A percentile compares a stretch with the other conserved stretches of the same genome.
Evolutionary conservation across 2,329 filamentous ascomycete genomes (phyloP).

Genomic region (Phaeosphaeria sp.): DNA sequence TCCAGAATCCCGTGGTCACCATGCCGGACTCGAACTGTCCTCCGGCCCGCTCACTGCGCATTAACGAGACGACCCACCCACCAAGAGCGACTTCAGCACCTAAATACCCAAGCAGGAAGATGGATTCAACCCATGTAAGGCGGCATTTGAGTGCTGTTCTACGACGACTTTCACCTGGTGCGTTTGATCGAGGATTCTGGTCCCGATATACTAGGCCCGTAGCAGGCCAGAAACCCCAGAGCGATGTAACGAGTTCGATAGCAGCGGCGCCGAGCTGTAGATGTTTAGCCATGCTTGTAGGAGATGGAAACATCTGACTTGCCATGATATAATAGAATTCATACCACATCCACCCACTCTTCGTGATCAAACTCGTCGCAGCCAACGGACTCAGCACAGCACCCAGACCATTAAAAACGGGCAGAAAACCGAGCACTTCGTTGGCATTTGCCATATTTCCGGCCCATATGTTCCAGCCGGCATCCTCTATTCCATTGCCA

Average conservation of each 20-base stretch:
- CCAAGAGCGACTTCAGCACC: conserved; percentile 76
- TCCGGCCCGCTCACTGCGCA: conserved; percentile 74
- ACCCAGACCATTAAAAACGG: conserved; percentile 73
- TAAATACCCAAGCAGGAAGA: conserved; percentile 78
- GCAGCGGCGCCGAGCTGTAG: conserved; percentile 52
- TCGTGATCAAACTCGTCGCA: conserved; percentile 72
- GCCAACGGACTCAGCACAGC: conserved; percentile 71
- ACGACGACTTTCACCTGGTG: conserved; percentile 54
- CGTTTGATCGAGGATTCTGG: conserved; percentile 47
- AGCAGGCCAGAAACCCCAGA: conserved; percentile 66
- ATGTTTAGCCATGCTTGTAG: not conserved
- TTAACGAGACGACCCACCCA: conserved; percentile 83
- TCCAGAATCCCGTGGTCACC: conserved; percentile 79
- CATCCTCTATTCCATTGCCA: conserved; percentile 71
- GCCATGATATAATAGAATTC: conserved; percentile 78
- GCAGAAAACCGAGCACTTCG: conserved; percentile 72
- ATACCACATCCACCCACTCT: conserved; percentile 67
- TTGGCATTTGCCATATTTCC: conserved; percentile 75
- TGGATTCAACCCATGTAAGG: conserved; percentile 71
- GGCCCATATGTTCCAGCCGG: conserved; percentile 65
- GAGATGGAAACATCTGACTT: conserved; percentile 22
- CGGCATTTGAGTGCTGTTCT: conserved; percentile 54
- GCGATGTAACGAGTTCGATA: conserved; percentile 61
- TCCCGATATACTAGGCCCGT: conserved; percentile 63
- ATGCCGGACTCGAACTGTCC: conserved; percentile 73